Conservation (phyloP, 495 filamentous ascomycete species). For the Daldinia caldariorum region DNA sequence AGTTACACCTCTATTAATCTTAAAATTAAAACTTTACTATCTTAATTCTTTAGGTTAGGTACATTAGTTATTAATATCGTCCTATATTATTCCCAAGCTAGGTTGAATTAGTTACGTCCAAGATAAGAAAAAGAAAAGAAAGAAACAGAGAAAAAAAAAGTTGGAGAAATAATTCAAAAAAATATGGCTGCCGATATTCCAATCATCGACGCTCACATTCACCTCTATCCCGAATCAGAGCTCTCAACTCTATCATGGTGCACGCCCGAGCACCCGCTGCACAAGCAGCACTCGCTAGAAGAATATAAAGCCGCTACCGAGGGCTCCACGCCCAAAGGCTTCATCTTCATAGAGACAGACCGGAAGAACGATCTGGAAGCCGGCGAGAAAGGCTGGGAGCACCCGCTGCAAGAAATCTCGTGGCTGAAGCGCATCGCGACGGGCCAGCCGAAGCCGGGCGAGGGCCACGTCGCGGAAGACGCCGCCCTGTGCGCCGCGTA, state of each 20-base stretch:
- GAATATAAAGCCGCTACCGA: conserved; percentile 62
- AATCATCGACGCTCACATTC: conserved; percentile 87
- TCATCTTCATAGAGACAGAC: conserved; percentile 85
- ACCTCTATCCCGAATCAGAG: conserved; percentile 78
- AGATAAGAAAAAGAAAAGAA: no score
- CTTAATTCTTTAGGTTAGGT: background rate
- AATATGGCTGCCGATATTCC: conserved; percentile 46
- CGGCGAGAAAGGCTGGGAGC: conserved; percentile 56
- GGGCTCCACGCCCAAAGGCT: conserved; percentile 61
- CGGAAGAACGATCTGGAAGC: conserved; percentile 67
- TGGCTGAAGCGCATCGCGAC: conserved; percentile 71
- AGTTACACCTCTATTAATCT: conserved; percentile 24
- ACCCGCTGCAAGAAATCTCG: conserved; percentile 74
- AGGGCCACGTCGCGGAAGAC: conserved; percentile 66
- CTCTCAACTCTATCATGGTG: conserved; percentile 71
- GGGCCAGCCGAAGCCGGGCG: conserved; percentile 64
- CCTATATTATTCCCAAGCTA: no score
- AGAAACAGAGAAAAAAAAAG: no score
- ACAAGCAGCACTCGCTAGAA: conserved; percentile 67
- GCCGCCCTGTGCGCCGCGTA: conserved; percentile 68
- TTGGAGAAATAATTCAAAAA: no score
- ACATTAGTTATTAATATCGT: no score
- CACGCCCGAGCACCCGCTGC: conserved; percentile 65
- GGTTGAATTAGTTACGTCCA: background rate
- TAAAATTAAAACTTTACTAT: conserved; percentile 22